These are phyloP conservation scores for Triticum dicoccoides DNA, from an alignment of 176 grass and related monocot species.

Conservation along the genomic window DNA sequence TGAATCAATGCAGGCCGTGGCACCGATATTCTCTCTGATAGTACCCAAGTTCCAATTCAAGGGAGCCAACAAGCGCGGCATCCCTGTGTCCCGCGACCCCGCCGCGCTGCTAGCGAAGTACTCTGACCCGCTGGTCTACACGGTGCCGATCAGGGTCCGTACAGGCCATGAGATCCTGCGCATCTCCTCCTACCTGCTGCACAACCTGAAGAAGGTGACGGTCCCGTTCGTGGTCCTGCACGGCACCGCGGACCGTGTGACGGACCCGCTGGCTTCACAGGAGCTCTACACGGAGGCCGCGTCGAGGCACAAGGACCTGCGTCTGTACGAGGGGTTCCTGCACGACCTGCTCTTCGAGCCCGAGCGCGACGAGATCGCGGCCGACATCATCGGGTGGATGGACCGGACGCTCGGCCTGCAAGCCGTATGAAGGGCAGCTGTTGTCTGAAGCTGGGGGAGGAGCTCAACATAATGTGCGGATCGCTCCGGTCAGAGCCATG, in stretches of 20 bases:
- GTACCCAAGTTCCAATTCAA: slow-evolving; percentile 92
- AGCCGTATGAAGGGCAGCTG: not conserved
- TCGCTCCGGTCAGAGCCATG: not conserved
- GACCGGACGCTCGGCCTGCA: slow-evolving; percentile 45
- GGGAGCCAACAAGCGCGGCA: slow-evolving; percentile 91
- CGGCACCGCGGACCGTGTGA: slow-evolving; percentile 79
- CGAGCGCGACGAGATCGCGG: slow-evolving; percentile 69
- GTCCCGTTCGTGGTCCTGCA: slow-evolving; percentile 94
- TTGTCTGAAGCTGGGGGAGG: not conserved
- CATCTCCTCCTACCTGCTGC: slow-evolving; percentile 71
- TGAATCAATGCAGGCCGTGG: slow-evolving; percentile 65
- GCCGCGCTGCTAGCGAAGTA: slow-evolving; percentile 86
- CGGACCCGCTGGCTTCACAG: slow-evolving; percentile 81
- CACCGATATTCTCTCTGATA: slow-evolving; percentile 83
- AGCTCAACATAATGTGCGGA: not conserved
- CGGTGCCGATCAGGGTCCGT: slow-evolving; percentile 79
- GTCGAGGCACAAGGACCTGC: slow-evolving; percentile 64
- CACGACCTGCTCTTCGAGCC: slow-evolving; percentile 96
- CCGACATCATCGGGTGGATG: slow-evolving; percentile 96
- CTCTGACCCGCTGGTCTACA: slow-evolving; percentile 90
- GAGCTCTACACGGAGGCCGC: slow-evolving; percentile 65
- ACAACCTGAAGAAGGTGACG: slow-evolving; percentile 68
- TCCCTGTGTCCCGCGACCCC: slow-evolving; percentile 82
- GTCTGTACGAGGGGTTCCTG: slow-evolving; percentile 88
- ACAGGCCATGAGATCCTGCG: slow-evolving; percentile 91